phyloP scores from a whole-genome alignment of 2,329 filamentous ascomycete genomes.

The Stemphylium vesicarium region DNA sequence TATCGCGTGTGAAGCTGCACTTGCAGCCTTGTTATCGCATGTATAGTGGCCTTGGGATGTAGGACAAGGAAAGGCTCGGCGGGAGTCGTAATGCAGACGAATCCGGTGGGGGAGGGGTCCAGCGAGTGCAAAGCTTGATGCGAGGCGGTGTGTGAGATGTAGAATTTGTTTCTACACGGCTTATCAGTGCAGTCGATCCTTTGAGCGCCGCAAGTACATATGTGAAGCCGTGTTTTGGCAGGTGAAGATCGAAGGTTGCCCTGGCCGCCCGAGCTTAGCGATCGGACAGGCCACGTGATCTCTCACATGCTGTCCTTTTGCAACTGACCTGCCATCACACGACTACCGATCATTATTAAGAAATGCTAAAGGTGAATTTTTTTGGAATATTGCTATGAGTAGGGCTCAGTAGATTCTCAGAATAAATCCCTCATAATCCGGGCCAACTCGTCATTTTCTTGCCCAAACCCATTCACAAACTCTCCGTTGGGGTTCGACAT shows the following conservation, averaged over 20 bases:
- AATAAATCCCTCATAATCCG: conserved; percentile 66
- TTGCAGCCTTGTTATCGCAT: conserved; percentile 28
- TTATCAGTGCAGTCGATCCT: conserved; percentile 6
- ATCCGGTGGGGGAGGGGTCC: conserved; percentile 21
- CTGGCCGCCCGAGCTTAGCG: conserved; percentile 24
- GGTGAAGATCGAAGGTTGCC: conserved; percentile 21
- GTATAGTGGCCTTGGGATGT: conserved; percentile 13
- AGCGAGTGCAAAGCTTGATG: conserved; percentile 17
- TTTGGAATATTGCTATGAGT: background rate
- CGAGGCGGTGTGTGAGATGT: background rate
- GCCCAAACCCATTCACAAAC: conserved; percentile 55
- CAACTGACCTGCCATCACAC: background rate
- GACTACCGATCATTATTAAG: background rate
- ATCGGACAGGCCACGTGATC: conserved; percentile 23
- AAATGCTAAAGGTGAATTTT: background rate
- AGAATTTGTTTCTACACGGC: background rate
- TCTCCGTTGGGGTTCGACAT: conserved; percentile 50
- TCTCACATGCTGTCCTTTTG: background rate
- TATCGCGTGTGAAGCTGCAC: conserved; percentile 19
- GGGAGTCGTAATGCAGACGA: conserved; percentile 18
- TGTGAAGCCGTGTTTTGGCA: conserved; percentile 18
- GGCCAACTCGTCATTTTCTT: conserved; percentile 66
- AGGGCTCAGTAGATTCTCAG: conserved; percentile 35
- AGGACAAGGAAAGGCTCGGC: conserved; percentile 11
- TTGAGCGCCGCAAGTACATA: conserved; percentile 8